Evolutionary conservation across 768 basidiomycete species (phyloP), one percentile per base, ranked within the genome.

Genomic region (Serendipita indica): DNA sequence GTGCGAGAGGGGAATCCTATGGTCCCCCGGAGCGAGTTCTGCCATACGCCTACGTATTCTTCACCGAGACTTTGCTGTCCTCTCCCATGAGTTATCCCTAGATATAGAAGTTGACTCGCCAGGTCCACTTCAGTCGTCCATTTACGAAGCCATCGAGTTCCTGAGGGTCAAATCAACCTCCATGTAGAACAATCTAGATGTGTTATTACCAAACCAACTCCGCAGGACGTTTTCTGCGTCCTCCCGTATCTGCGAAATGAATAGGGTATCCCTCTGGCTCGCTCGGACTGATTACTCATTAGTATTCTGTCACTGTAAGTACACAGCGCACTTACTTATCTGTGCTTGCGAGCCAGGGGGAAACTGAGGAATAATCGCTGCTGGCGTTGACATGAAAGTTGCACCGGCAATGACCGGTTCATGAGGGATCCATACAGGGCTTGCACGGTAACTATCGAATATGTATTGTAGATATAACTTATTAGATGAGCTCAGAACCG

Each of bases 31-130:
- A 72, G 66, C 10, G 82, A 79, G 59, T 82, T 79, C 63, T 82
- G 80, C 85, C 88, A 87, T 33, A 86, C 82, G 64, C 85, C 84
- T 0, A 87, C 89, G 64, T 92, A 92, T 66, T 92, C 89, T 68
- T 92, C 89, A n/a, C 89, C 89, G 0, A 91, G 74, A 3, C 85
- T 89, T 69, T 91, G 63, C 72, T 60, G 63, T 88, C 89, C 86
- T 71, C 80, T 74, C 58, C 86, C 86, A 49, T 80, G 79, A 1
- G 86, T 87, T 60, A 89, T 70, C 2, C 82, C 81, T 67, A 82
- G 83, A 69, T 91, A 90, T 6, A 79, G 67, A 30, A 88, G 67
- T 62, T 83, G 86, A 3, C 81, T 78, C 3, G 75, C 58, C 2
- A 89, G 70, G 59, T 86, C 85, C 34, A 90, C 72, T 65, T 91